Evolutionary conservation across 495 filamentous ascomycete genomes (phyloP), one percentile per base, ranked within the genome.

Genomic region (Trichoderma gamsii): DNA sequence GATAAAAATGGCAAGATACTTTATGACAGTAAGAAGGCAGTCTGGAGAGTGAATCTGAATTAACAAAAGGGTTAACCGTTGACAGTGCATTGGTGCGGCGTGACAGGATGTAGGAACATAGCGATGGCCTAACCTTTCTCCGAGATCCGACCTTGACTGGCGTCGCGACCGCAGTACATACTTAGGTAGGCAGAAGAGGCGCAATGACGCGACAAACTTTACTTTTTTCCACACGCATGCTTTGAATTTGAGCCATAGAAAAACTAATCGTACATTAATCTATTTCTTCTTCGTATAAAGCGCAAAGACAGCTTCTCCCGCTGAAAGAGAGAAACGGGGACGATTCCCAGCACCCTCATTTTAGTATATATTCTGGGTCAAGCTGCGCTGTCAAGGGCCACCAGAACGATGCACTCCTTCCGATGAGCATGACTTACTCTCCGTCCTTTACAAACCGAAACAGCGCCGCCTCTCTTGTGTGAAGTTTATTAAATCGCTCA

Each of bases 181-280:
- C 21, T 4, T 21, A 3, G 12, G 9, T 21, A 25, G 49, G 49
- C 49, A 52, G 49, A 6, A 52, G 18, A 49, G 21, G 49, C 49
- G 49, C 49, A 52, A 52, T 21, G 49, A 52, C 49, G 49, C 49
- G 49, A 52, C 49, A 23, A 52, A 23, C 18, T 21, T 52, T 52
- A 18, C 5, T 23, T 6, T 21, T 4, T 29, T 29, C 29, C 29
- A 29, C 29, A 29, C 4, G 29, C 29, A 29, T 21, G 21, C 49
- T 21, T 3, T 21, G 18, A 23, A 52, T 52, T 15, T n/a, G n/a
- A 23, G 4, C 5, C 49, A 11, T 23, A 52, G 49, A 18, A 23
- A 21, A 18, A 21, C 5, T 52, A 18, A n/a, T 11, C 2, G 5
- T 21, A 23, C 16, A 23, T 23, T 25, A 11, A 0, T 23, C 0